These are phyloP conservation scores for Sphagnum contortum DNA, from an alignment of 225 moss, liverwort and hornwort species.

Conservation along the genomic window DNA sequence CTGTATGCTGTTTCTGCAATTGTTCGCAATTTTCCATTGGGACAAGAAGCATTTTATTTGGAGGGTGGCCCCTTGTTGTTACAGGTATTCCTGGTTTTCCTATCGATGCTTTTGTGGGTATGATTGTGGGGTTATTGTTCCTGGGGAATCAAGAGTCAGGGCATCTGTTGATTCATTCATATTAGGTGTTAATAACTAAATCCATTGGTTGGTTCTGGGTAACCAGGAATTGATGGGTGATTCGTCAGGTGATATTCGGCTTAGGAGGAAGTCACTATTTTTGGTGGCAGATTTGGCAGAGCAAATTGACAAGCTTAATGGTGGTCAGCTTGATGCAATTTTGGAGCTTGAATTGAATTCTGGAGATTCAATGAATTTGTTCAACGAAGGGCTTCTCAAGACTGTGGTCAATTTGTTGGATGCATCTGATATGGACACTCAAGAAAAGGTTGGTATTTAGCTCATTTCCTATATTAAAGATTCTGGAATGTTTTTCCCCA, in stretches of 20 bases:
- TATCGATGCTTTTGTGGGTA: background rate
- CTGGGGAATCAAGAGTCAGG: background rate
- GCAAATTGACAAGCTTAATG: constrained; percentile 43
- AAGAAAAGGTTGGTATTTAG: constrained; percentile 60
- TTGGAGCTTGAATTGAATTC: constrained; percentile 7
- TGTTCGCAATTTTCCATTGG: constrained; percentile 72
- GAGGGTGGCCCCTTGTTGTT: constrained; percentile 64
- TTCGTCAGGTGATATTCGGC: constrained; percentile 46
- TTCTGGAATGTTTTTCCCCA: background rate
- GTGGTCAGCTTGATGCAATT: constrained; percentile 40
- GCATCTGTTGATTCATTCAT: background rate
- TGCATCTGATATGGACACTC: constrained; percentile 73
- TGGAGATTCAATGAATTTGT: constrained; percentile 27
- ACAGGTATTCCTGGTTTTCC: constrained; percentile 36
- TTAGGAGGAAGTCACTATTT: constrained; percentile 68
- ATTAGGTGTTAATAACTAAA: background rate
- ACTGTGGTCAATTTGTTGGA: constrained; percentile 61
- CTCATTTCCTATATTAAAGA: background rate
- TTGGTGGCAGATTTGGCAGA: constrained; percentile 80
- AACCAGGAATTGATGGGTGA: constrained; percentile 50
- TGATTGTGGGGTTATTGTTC: background rate
- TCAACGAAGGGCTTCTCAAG: constrained; percentile 62
- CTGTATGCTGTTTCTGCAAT: constrained; percentile 83
- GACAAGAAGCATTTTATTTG: constrained; percentile 70
- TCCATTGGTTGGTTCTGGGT: too few species aligned